Base-by-base conservation (phyloP, 1,284 basidiomycete genomes). In the Melampsora americana region DNA sequence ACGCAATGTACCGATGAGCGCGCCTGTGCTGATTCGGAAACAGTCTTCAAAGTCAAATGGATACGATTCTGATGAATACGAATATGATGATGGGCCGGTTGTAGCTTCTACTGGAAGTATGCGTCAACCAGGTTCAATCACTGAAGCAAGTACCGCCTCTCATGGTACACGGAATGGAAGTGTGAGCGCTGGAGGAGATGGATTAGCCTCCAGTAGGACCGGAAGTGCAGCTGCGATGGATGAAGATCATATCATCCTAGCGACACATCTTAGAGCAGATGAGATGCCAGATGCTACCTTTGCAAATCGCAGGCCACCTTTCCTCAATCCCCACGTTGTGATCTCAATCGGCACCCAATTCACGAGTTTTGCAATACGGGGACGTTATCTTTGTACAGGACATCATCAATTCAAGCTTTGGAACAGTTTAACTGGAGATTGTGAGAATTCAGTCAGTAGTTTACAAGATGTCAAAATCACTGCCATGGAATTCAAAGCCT, bases 221-320 rank as follows among this genome's bases (percentile, higher is more conserved):
- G 50, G 32, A 62, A 71, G 62, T 42, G 28, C 14, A 30, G 23
- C 66, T 26, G 32, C 23, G 23, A 66, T 59, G 28, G 23, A 16
- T 23, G 42, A 26, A 14, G 26, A 32, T 28, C 1, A 4, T 23
- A n/a, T n/a, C 56, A 53, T 20, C 18, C 23, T 28, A 16, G 62
- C 14, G 39, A 71, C n/a, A 50, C 48, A 16, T 18, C 16, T 20
- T 4, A 65, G 32, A 39, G n/a, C 87, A 0, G 90, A 93, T 77
- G 85, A 88, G 26, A 87, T 92, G 72, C 93, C 93, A 0, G 93
- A 95, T 82, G 86, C 88, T 11, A 92, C 89, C 65, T 87, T 88
- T 64, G 90, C 93, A 0, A 95, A 92, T 30, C 88, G 93, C 9
- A 87, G 90, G 0, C 90, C 90, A 0, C 94, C 94, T 0, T 76